Percentiles rank a stretch among this genome's conserved stretches.
Conservation (phyloP, 148 eudicot genomes). For the Rhododendron vialii region DNA sequence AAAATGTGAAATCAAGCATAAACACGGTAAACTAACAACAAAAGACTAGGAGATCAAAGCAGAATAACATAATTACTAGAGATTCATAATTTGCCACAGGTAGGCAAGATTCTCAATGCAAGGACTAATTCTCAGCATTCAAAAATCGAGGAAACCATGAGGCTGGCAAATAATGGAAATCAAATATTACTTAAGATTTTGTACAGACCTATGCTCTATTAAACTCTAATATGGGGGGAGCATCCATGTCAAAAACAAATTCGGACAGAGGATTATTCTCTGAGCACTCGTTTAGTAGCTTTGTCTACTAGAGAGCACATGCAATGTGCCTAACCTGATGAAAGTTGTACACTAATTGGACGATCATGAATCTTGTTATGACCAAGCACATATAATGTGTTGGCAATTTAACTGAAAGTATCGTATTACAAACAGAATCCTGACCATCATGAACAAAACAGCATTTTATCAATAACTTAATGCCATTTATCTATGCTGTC, state of each 20-base stretch:
- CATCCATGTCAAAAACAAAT: neutral
- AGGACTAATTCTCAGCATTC: neutral
- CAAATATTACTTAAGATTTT: neutral
- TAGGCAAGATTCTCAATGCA: neutral
- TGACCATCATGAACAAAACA: neutral
- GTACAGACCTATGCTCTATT: neutral
- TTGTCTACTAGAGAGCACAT: neutral
- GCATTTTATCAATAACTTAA: neutral
- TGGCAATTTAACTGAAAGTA: neutral
- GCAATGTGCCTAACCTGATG: neutral
- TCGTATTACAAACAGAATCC: neutral
- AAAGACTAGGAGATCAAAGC: neutral
- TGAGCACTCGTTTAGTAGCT: neutral
- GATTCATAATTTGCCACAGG: neutral
- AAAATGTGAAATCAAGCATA: neutral
- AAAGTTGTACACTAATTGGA: neutral
- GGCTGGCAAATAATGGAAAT: neutral
- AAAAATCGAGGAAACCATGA: neutral
- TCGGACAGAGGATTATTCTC: neutral
- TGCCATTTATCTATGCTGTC: neutral
- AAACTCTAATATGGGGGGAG: neutral
- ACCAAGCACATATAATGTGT: neutral
- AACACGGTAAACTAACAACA: neutral
- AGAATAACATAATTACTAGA: neutral
- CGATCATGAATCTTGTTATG: neutral